These are phyloP conservation scores for Kuraishia ogatae DNA, from an alignment of 805 yeast genomes.

Conservation along the genomic window DNA sequence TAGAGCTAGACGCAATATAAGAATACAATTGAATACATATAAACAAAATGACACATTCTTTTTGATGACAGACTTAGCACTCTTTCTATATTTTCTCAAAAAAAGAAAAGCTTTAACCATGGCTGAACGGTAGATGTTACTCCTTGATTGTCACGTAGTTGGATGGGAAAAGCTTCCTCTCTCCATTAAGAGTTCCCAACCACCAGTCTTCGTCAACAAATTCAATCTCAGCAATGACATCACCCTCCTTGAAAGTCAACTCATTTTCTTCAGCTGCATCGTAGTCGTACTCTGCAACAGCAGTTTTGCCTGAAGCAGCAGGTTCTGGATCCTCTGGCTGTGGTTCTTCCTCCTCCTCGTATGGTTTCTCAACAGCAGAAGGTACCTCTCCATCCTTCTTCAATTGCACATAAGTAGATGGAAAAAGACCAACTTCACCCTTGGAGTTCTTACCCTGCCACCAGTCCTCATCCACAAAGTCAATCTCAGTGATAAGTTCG, in stretches of 20 bases:
- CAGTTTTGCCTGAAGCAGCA: slow-evolving; percentile 28
- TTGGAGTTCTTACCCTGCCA: slow-evolving; percentile 31
- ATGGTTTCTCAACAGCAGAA: slow-evolving; percentile 2
- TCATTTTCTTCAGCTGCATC: slow-evolving; percentile 93
- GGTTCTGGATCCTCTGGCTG: slow-evolving; percentile 13
- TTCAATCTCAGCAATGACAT: slow-evolving; percentile 70
- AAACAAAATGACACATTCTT: neutral
- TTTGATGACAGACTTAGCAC: neutral
- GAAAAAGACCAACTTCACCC: slow-evolving; percentile 48
- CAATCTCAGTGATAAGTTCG: slow-evolving; percentile 56
- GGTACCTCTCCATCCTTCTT: slow-evolving; percentile 17
- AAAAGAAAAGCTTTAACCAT: neutral
- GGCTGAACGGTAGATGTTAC: neutral
- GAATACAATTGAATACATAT: neutral
- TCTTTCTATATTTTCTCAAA: neutral
- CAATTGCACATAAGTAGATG: slow-evolving; percentile 41
- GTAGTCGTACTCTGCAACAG: slow-evolving; percentile 68
- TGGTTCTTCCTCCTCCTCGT: too few species aligned
- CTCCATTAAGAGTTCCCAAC: slow-evolving; percentile 79
- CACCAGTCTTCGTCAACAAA: slow-evolving; percentile 96
- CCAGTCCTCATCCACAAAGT: slow-evolving; percentile 71
- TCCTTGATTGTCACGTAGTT: slow-evolving; percentile 52
- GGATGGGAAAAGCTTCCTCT: slow-evolving; percentile 82
- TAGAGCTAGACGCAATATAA: neutral
- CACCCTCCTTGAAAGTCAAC: slow-evolving; percentile 78